Evolutionary conservation across 2,329 filamentous ascomycete genomes (phyloP), one percentile per base, ranked within the genome.

Genomic region (Claviceps africana): DNA sequence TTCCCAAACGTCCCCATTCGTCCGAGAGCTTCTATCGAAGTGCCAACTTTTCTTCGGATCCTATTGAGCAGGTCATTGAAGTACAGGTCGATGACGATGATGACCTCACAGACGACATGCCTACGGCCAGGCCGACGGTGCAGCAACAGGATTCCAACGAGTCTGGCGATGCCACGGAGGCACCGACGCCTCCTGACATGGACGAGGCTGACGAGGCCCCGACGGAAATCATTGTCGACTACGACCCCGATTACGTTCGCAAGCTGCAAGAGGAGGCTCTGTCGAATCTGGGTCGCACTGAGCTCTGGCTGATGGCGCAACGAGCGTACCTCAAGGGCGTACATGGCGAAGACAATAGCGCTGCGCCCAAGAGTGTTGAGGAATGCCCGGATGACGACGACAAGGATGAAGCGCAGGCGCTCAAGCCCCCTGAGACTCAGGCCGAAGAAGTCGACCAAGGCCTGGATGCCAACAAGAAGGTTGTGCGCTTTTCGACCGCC

Each of bases 221-320:
- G 2, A 80, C 78, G 45, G 81, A 85, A 61, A 85, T 85, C 40
- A 73, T 83, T 28, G 75, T 75, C 44, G 83, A 86, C 57, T 88
- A 86, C 61, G 86, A 89, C 56, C 79, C 88, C 53, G 76, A 80
- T 55, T 95, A 95, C 62, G 76, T 83, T 47, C 75, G 77, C 51
- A 86, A 88, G 65, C 79, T 95, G 56, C 78, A 86, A 62, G 74
- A 85, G 57, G 76, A 77, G 44, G 82, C 86, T 8, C 72, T 83
- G 21, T 79, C 78, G n/a, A 88, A 90, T 61, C 71, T 93, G 50
- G 87, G 93, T 66, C 82, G 89, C 56, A 97, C 91, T 4, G 84
- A 86, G 60, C 69, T 87, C 45, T 97, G 91, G 91, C 78, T 97
- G 31, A 73, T 82, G 59, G 86, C 88, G 8, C 91, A 97, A 66